Evolutionary conservation across 169 alveolate genomes (phyloP), one percentile per base, ranked within the genome.

Genomic region (Toxoplasma gondii): DNA sequence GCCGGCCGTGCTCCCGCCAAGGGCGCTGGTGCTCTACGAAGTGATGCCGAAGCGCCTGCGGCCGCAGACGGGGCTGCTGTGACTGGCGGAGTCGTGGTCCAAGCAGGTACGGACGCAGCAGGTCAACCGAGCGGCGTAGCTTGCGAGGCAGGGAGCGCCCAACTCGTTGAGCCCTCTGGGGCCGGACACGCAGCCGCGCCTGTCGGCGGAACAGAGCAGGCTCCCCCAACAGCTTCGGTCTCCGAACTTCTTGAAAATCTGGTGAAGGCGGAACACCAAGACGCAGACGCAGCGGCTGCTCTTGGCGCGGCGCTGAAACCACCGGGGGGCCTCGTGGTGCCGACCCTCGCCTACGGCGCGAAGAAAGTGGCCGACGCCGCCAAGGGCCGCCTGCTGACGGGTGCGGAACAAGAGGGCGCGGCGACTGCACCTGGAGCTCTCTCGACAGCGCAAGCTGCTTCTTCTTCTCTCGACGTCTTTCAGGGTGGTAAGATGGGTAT

Each of bases 211-310:
- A 27, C 74, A 1, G 34, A 16, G 29, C n/a, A 38, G n/a, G 64
- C 67, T 0, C 10, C 90, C 38, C 69, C 36, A 19, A 34, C 58
- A 67, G 39, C 67, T 17, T 19, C 88, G 22, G 29, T 36, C 9
- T 82, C 90, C 36, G 90, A 38, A 7, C 86, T 78, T 9, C 86
- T 78, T 7, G 86, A 78, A 38, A 27, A 27, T 45, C 24, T 78
- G 39, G 86, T 78, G 44, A 78, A 78, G 86, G 86, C 44, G 39
- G 86, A 78, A 27, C 86, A n/a, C 45, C 49, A n/a, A 78, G 44
- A 78, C 34, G 64, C 41, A 7, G 90, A 34, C 31, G 67, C 67
- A 39, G 53, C 67, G 10, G 90, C 90, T 39, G 90, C 67, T 4
- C 84, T 74, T 27, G 84, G 43, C 39, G n/a, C 90, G 38, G 64